Evolutionary conservation across 2,329 filamentous ascomycete genomes (phyloP), one percentile per base, ranked within the genome.

Genomic region (Pleomassaria siparia): DNA sequence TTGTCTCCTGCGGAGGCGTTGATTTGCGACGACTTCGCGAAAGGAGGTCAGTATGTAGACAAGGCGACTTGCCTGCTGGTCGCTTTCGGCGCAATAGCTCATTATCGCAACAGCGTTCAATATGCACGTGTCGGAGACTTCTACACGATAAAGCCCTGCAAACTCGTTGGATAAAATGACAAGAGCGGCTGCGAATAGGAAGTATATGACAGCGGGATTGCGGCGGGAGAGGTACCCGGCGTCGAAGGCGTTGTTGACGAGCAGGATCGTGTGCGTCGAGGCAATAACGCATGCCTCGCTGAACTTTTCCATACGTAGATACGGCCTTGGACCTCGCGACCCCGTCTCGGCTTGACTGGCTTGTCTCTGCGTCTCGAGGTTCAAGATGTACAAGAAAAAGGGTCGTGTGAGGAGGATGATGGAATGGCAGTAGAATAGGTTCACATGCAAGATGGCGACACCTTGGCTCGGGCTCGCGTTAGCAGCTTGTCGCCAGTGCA

Each of bases 371-470:
- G 70, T 67, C 41, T 73, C 67, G 12, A 67, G 63, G 43, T 74
- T 81, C 32, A 84, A 72, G 11, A 83, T 73, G 47, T 78, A 80
- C 12, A 86, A 68, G 48, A 86, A 83, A 61, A 87, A 86, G 0
- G 85, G 84, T 22, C 84, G 74, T 1, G 81, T 84, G 1, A 87
- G 74, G 0, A 87, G 72, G 21, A 87, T 78, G 33, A 85, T 77
- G 0, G 82, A 81, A 59, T 87, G 83, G 46, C 77, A 80, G 47
- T 85, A 81, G 28, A 86, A 71, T 20, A 87, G 70, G 49, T 85
- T 84, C 47, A 80, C 72, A 53, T 87, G 84, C 5, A 87, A 66
- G n/a, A 83, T 78, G 3, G 81, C 79, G 26, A 86, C 77, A 3
- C 79, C 78, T 50, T 81, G 74, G 16, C 73, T 72, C n/a, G 76